Conservation (phyloP, 345 rosid genomes). For the Jatropha curcas region DNA sequence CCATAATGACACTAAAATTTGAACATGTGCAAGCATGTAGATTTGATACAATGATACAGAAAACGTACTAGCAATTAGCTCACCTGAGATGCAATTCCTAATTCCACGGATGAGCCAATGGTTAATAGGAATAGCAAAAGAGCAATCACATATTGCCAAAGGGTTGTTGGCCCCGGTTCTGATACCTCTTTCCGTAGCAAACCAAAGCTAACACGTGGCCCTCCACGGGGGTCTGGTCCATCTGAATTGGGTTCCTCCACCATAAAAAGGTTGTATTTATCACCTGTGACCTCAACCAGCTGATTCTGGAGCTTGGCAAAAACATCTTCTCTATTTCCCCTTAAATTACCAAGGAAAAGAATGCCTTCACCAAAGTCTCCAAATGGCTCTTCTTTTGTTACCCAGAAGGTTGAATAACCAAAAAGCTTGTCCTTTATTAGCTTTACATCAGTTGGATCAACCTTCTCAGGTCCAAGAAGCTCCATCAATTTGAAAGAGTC, state of each 20-base stretch:
- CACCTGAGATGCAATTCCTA: slow-evolving; percentile 97
- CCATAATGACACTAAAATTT: slow-evolving; percentile 10
- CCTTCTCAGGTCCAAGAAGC: slow-evolving; percentile 96
- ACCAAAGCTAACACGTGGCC: slow-evolving; percentile 91
- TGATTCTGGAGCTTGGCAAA: slow-evolving; percentile 72
- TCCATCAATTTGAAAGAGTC: slow-evolving; percentile 93
- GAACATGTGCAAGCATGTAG: neutral
- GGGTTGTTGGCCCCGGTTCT: slow-evolving; percentile 93
- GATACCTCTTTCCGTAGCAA: slow-evolving; percentile 93
- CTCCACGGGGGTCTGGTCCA: slow-evolving; percentile 91
- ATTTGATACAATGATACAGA: neutral
- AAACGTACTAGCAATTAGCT: slow-evolving; percentile 9
- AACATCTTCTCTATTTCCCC: slow-evolving; percentile 79
- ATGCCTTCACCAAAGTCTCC: slow-evolving; percentile 90
- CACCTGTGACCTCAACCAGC: slow-evolving; percentile 62
- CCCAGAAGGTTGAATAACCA: slow-evolving; percentile 94
- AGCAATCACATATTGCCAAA: slow-evolving; percentile 97
- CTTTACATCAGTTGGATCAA: slow-evolving; percentile 83
- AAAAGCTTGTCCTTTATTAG: slow-evolving; percentile 76
- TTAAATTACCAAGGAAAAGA: slow-evolving; percentile 85
- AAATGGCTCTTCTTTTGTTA: slow-evolving; percentile 94
- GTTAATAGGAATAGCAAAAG: slow-evolving; percentile 78
- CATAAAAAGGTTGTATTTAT: slow-evolving; percentile 88
- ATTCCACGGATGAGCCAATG: slow-evolving; percentile 84
- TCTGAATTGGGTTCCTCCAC: slow-evolving; percentile 95